phyloP scores from a whole-genome alignment of 257 asterid genomes.

The Plantago ovata region DNA sequence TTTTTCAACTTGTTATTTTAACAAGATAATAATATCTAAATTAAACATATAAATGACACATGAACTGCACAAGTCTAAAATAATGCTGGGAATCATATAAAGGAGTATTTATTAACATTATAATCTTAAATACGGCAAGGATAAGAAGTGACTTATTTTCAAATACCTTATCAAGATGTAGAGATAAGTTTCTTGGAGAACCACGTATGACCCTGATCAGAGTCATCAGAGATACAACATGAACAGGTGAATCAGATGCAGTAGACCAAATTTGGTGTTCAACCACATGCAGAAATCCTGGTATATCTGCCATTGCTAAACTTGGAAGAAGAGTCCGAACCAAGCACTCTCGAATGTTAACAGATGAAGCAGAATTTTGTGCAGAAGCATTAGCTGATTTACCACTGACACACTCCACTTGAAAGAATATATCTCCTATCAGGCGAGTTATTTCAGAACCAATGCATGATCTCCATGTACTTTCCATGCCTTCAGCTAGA shows the following conservation, averaged over 20 bases:
- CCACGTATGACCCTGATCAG: slow-evolving; percentile 81
- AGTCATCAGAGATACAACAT: slow-evolving; percentile 79
- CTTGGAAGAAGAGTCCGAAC: slow-evolving; percentile 87
- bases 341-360: slow-evolving; percentile 60
- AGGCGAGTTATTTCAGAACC: slow-evolving; percentile 73
- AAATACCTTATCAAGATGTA: slow-evolving; percentile 91
- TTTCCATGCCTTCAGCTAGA: slow-evolving; percentile 98
- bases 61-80: neutral
- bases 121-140: slow-evolving; percentile 4
- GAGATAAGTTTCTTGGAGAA: slow-evolving; percentile 82
- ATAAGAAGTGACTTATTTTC: slow-evolving; percentile 23
- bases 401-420: slow-evolving; percentile 89
- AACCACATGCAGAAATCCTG: slow-evolving; percentile 78
- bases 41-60: no score
- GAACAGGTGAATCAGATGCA: slow-evolving; percentile 99
- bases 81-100: slow-evolving; percentile 12
- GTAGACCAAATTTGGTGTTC: slow-evolving; percentile 97
- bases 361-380: slow-evolving; percentile 42
- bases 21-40: no score
- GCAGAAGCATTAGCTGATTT: slow-evolving; percentile 41
- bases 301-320: slow-evolving; percentile 88
- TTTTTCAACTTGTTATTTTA: no score
- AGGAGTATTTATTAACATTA: slow-evolving; percentile 8
- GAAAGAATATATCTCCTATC: slow-evolving; percentile 86
- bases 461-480: slow-evolving; percentile 81